Conservation (phyloP, 179 eudicot genomes). For the Corrigiola litoralis region DNA sequence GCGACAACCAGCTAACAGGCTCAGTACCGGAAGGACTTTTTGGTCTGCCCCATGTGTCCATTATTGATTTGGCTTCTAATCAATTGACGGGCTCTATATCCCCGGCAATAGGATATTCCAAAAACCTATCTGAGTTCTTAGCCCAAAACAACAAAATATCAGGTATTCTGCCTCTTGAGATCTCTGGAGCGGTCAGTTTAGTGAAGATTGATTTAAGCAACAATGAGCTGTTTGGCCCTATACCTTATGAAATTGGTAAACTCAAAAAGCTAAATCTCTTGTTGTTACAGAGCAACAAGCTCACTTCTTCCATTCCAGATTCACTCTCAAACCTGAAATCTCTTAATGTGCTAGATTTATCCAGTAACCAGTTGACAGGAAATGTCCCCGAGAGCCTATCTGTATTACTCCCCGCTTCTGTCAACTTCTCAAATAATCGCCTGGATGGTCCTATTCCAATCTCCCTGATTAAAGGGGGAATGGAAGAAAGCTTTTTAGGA, state of each 20-base stretch:
- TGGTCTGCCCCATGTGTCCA: constrained; percentile 67
- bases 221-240: constrained; percentile 61
- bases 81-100: constrained; percentile 53
- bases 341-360: constrained; percentile 69
- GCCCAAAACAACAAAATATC: constrained; percentile 58
- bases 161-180: constrained; percentile 66
- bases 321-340: constrained; percentile 54
- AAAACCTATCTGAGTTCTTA: constrained; percentile 74
- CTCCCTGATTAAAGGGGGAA: constrained; percentile 55
- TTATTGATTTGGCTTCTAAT: constrained; percentile 66
- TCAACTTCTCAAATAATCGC: constrained; percentile 73
- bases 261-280: constrained; percentile 58
- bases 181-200: constrained; percentile 49
- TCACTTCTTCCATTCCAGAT: constrained; percentile 66
- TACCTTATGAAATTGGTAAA: constrained; percentile 69
- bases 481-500: constrained; percentile 58
- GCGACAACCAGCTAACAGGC: constrained; percentile 57
- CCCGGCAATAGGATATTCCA: constrained; percentile 51
- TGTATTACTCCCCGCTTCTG: constrained; percentile 59
- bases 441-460: constrained; percentile 80
- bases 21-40: constrained; percentile 56
- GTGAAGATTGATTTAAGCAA: constrained; percentile 81
- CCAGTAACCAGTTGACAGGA: constrained; percentile 61
- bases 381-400: constrained; percentile 54
- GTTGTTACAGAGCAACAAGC: constrained; percentile 52